Base-by-base conservation (phyloP, 192 early-diverging fungal genomes). In the Linnemannia zychae region DNA sequence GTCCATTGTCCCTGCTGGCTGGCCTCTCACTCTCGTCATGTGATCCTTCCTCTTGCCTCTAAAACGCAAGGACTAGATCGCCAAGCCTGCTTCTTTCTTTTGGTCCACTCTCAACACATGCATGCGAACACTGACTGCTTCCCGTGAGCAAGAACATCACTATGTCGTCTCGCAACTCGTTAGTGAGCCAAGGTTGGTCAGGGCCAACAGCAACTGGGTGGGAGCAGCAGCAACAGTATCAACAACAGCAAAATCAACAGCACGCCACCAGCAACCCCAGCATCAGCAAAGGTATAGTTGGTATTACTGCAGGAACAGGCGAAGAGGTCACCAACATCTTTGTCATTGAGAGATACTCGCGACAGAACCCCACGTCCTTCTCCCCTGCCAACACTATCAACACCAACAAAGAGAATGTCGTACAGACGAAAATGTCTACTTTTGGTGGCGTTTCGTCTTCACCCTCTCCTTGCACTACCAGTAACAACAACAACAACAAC, bases 311-410 rank as follows among this genome's bases (percentile, higher is more conserved):
- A 46, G 22, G 5, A 31, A 38, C 67, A 20, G 13, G 7, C 20
- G 36, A 38, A 24, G 24, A 71, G 24, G 28, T 38, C 46, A 13
- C 15, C 44, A 46, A n/a, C 24, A 28, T n/a, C 69, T 71, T 71
- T 71, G 46, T 71, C 22, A 40, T 71, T 22, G 69, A 71, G n/a
- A 71, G 69, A 46, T 71, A 46, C 40, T 71, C 69, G 38, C 33
- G 22, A n/a, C 69, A 48, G 22, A 71, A 46, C 68, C 38, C 15
- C 66, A 18, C 66, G n/a, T 31, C 1, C 36, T 20, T 20, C 66
- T n/a, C n/a, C 66, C 36, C n/a, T 13, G 12, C 0, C 24, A 31
- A 12, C 57, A 63, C 2, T 13, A 60, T 7, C 24, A 60, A 1
- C 57, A n/a, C 1, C 52, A 53, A 63, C 57, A 63, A 63, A n/a